Conservation (phyloP, 2,329 filamentous ascomycete species). For the Stagonosporopsis rhizophila region DNA sequence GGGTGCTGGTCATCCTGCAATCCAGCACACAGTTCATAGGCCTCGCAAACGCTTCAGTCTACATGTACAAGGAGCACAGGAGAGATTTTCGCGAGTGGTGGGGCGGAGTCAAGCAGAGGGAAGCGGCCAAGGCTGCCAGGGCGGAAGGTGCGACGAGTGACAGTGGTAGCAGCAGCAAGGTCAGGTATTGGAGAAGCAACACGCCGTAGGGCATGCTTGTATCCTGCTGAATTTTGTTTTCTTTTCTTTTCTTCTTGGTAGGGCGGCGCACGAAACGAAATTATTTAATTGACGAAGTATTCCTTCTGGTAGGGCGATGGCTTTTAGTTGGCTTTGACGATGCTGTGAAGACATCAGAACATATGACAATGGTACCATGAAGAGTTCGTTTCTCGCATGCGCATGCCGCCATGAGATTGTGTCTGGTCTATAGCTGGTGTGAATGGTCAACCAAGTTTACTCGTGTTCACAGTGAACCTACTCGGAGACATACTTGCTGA, state of each 20-base stretch:
- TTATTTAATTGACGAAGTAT: neutral
- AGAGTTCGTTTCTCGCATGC: neutral
- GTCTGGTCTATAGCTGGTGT: too few relatives aligned
- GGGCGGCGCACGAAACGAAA: neutral
- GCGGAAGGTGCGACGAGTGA: neutral
- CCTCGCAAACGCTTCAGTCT: conserved; percentile 28
- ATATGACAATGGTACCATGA: neutral
- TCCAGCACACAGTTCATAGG: conserved; percentile 33
- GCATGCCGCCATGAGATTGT: neutral
- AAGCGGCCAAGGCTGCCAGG: neutral
- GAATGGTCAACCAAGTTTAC: too few relatives aligned
- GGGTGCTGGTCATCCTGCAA: conserved; percentile 22
- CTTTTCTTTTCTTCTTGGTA: neutral
- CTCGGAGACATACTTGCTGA: too few relatives aligned
- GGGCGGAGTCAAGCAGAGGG: neutral
- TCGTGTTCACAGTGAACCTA: too few relatives aligned
- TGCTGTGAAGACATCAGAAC: neutral
- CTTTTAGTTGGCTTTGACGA: neutral
- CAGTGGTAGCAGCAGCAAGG: neutral
- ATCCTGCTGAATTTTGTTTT: too few relatives aligned
- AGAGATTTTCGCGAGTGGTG: conserved; percentile 15
- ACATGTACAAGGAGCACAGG: conserved; percentile 29
- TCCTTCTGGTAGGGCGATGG: neutral
- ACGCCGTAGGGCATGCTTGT: neutral
- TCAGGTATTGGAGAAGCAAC: neutral